A percentile compares a stretch with the other conserved stretches of the same genome.
Evolutionary conservation across 345 rosid genomes (phyloP).

Genomic region (Lenwebbia sp.): DNA sequence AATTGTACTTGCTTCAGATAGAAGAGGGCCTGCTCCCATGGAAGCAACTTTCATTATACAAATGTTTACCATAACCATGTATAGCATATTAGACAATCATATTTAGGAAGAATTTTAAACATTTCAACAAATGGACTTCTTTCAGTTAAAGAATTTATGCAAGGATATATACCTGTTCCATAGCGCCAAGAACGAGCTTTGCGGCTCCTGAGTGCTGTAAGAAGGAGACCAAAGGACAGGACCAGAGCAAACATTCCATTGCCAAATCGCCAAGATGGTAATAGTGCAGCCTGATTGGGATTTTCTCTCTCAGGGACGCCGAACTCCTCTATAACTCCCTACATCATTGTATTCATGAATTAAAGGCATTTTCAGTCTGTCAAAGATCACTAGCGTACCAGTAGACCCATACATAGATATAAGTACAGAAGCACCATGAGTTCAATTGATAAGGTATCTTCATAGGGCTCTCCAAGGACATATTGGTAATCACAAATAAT

Average conservation of each 20-base stretch:
- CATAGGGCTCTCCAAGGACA: neutral
- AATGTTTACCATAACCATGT: neutral
- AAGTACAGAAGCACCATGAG: neutral
- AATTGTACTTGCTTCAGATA: neutral
- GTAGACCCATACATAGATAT: neutral
- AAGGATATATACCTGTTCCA: conserved; percentile 32
- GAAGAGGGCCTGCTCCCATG: neutral
- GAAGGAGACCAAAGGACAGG: conserved; percentile 48
- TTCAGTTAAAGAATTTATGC: neutral
- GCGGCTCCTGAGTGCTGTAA: conserved; percentile 47
- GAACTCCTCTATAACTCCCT: conserved; percentile 60
- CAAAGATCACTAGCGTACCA: neutral
- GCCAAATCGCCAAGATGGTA: conserved; percentile 45
- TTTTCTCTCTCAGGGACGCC: conserved; percentile 43
- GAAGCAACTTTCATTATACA: neutral
- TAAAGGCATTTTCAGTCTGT: neutral
- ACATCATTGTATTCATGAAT: neutral
- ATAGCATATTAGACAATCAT: neutral
- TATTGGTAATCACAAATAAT: neutral
- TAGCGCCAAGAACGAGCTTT: conserved; percentile 56
- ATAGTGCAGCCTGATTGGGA: conserved; percentile 23
- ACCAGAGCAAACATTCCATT: conserved; percentile 64
- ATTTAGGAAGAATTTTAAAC: neutral
- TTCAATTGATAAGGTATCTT: neutral
- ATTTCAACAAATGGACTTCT: neutral